phyloP scores from a whole-genome alignment of 2,329 filamentous ascomycete species.

The Pseudocercospora vitis region DNA sequence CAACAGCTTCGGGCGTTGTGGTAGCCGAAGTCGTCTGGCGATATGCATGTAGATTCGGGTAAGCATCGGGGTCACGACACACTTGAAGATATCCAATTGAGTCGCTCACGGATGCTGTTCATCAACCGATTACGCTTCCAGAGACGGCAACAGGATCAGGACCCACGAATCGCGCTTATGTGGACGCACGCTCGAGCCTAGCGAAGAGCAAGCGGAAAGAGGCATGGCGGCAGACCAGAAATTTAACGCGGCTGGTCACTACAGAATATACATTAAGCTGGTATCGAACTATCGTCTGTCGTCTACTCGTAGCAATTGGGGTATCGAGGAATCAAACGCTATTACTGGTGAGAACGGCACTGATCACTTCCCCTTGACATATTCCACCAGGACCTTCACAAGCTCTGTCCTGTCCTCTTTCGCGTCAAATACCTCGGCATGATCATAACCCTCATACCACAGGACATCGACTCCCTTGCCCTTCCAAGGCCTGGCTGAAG shows the following conservation, averaged over 20 bases:
- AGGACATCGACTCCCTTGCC: constrained; percentile 56
- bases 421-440: constrained; percentile 61
- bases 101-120: too few relatives aligned
- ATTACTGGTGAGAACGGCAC: not conserved
- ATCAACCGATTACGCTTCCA: too few relatives aligned
- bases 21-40: not conserved
- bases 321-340: not conserved
- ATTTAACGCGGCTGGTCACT: not conserved
- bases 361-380: constrained; percentile 14
- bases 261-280: constrained; percentile 7
- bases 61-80: too few relatives aligned
- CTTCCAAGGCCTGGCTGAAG: constrained; percentile 31
- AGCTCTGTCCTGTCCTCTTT: constrained; percentile 28
- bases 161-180: not conserved
- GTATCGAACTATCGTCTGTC: not conserved
- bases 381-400: constrained; percentile 31
- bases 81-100: too few relatives aligned
- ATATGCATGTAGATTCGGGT: not conserved
- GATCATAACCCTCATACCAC: constrained; percentile 63
- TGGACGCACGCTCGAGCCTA: not conserved
- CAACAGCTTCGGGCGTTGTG: not conserved
- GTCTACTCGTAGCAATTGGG: not conserved
- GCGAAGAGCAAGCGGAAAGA: not conserved
- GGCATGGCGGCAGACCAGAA: not conserved
- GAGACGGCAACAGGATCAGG: too few relatives aligned